Percentiles rank a stretch among this genome's conserved stretches.
Evolutionary conservation across 2,329 filamentous ascomycete genomes (phyloP).

Genomic region (Didymella exigua): DNA sequence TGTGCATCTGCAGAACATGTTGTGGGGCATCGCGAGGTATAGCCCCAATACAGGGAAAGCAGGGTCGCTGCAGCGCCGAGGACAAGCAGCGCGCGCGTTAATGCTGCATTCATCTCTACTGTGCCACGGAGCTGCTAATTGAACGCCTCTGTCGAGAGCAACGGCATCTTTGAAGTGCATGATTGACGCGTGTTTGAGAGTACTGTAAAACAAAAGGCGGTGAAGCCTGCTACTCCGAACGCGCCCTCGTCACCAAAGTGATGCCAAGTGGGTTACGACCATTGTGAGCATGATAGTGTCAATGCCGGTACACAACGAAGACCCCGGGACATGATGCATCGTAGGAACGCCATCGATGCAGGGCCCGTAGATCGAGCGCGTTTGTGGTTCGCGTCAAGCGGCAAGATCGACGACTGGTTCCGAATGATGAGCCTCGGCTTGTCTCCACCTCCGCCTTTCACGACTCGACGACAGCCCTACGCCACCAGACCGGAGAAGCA

Average conservation of each 20-base stretch:
- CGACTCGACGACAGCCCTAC: neutral
- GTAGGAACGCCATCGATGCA: neutral
- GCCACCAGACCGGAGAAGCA: neutral
- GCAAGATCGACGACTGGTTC: neutral
- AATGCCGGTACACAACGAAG: neutral
- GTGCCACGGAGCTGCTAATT: neutral
- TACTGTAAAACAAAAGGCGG: constrained; percentile 17
- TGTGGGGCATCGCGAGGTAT: neutral
- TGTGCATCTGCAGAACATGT: neutral
- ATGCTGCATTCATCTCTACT: neutral
- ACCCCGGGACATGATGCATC: neutral
- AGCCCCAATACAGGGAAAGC: constrained; percentile 10
- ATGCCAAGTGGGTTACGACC: neutral
- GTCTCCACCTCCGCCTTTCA: constrained; percentile 9
- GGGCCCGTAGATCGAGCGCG: neutral
- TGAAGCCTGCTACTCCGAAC: constrained; percentile 8
- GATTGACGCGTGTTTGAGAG: neutral
- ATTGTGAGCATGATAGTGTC: neutral
- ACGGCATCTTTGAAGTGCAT: neutral
- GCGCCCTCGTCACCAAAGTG: neutral
- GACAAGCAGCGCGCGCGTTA: neutral
- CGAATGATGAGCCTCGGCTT: constrained; percentile 4
- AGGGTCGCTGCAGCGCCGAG: neutral
- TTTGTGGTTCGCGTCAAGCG: neutral
- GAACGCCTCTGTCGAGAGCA: neutral